Base-by-base conservation (phyloP, 129 eudicot genomes). In the Centrapalus pauciflorus region DNA sequence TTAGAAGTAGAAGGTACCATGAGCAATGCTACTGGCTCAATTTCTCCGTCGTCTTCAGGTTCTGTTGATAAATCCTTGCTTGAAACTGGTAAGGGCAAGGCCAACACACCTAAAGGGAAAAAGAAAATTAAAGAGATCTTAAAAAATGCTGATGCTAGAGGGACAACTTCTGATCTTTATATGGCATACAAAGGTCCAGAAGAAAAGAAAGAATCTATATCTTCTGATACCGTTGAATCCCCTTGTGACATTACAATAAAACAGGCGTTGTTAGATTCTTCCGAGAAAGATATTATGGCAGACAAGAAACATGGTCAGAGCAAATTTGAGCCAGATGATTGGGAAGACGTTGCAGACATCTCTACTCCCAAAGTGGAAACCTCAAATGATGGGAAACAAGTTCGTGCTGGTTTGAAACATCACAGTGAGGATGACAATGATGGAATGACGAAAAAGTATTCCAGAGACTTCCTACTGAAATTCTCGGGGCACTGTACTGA, bases 311-410 rank as follows among this genome's bases (percentile, higher is more conserved):
- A 54, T 72, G 81, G 74, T 60, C 74, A 59, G 16, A 16, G 38
- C 50, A 93, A 86, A 64, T 38, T 74, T 46, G 99, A 93, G 81
- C 95, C 82, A 1, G 99, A 93, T 78, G 95, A 93, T 67, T 93
- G 99, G 99, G 99, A 93, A 69, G 99, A 93, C 67, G 96, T 85
- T 54, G 95, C 88, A 32, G 96, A 89, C 32, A 72, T 86, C 45
- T 88, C 98, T 14, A 64, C 80, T 32, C 92, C 96, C n/a, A 79
- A 82, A 75, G 71, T 88, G 58, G 83, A 79, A 62, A 61, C 82
- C 48, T n/a, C n/a, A n/a, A n/a, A n/a, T n/a, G 52, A 67, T 14
- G 72, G 49, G 63, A 78, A 71, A 40, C 79, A 67, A 62, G 65
- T 52, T 59, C 51, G 80, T 1, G 29, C 43, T 23, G 48, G 33